Evolutionary conservation across 306 rosid genomes (phyloP), one percentile per base, ranked within the genome.

Genomic region (Castanospermum australe): DNA sequence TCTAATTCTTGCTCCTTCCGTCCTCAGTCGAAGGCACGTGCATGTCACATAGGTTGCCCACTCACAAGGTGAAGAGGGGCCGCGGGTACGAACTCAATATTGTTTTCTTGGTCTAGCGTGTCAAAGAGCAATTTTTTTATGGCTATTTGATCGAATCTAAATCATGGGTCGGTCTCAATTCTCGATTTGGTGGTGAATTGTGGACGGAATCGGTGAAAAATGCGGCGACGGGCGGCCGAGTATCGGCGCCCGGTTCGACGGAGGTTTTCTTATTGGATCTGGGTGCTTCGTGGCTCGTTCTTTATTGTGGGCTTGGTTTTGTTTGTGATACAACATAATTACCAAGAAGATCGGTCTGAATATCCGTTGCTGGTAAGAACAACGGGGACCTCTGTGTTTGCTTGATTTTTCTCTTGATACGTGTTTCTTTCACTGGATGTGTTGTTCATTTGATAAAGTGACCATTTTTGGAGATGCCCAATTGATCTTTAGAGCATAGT

Each of bases 211-310:
- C 78, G 35, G 84, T 60, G 85, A 75, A 89, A 83, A 85, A 96
- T 96, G 99, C 88, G 97, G 83, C 97, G 98, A 78, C 98, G 99
- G 94, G 92, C 90, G 45, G 96, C 93, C 91, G 99, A 93, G 17
- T 87, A 64, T 86, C 98, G 99, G 94, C 99, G 98, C 92, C 97
- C 94, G 89, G 94, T 84, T 61, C 86, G 98, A 74, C 88, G 96
- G 92, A 87, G 93, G 93, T 88, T 90, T 60, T 84, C 97, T 42
- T 73, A 84, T 89, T 93, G 98, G 99, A 93, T 96, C 97, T 93
- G 97, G 88, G 80, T 80, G 71, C 90, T 96, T 47, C 90, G 93
- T 33, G 92, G 90, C 24, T 70, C 90, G 78, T 93, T 79, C 89
- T 87, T 83, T 35, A 55, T 91, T 66, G 89, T 90, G 0, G 98